These are phyloP conservation scores for Pleurotus citrinopileatus DNA, from an alignment of 768 basidiomycete genomes.

Conservation along the genomic window DNA sequence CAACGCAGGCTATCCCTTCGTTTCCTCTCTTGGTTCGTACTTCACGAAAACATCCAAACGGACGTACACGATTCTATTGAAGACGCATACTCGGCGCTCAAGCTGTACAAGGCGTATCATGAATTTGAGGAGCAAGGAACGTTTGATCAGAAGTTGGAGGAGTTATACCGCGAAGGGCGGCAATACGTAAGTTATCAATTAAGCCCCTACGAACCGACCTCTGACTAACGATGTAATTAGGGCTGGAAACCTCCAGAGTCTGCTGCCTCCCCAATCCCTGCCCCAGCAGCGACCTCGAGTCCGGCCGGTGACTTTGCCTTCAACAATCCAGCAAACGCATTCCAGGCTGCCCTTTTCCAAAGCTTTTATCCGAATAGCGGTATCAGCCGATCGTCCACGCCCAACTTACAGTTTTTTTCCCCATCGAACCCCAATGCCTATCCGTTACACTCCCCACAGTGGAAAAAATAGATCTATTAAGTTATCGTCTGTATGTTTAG, in stretches of 20 bases:
- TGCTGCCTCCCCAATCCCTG: neutral
- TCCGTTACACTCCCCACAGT: neutral
- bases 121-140: constrained; percentile 69
- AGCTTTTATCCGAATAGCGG: neutral
- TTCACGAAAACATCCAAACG: constrained; percentile 88
- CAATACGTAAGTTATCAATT: constrained; percentile 52
- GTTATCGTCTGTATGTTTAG: neutral
- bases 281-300: neutral
- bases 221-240: neutral
- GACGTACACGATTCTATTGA: constrained; percentile 99
- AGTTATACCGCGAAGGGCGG: constrained; percentile 74
- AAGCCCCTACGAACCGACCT: neutral
- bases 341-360: constrained; percentile 1
- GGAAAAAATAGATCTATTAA: neutral
- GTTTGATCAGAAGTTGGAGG: constrained; percentile 88
- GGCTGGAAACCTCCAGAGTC: constrained; percentile 8
- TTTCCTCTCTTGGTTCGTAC: constrained; percentile 93
- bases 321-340: neutral
- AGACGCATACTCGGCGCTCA: constrained; percentile 84
- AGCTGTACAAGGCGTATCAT: constrained; percentile 80
- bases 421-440: neutral
- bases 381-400: constrained; percentile 3
- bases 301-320: neutral
- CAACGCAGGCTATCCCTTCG: constrained; percentile 88
- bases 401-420: neutral